Evolutionary conservation across 805 yeast species (phyloP).

Genomic region (Saccharomycopsis sp.): DNA sequence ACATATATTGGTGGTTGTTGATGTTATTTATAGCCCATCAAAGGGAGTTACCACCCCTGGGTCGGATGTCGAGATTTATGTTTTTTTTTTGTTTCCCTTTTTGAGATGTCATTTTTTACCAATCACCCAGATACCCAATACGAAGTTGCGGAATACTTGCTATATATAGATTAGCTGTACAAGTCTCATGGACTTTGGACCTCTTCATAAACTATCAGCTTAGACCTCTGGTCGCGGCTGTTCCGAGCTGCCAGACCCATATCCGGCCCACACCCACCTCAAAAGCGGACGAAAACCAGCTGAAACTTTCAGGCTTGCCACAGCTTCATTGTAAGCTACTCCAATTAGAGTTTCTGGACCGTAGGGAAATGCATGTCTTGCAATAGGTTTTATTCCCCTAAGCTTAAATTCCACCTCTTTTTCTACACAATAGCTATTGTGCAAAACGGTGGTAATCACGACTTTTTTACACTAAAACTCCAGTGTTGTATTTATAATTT

Average conservation of each 20-base stretch:
- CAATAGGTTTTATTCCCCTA: not conserved
- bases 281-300: not conserved
- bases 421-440: no score
- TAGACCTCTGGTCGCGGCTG: no score
- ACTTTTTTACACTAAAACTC: not conserved
- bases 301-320: not conserved
- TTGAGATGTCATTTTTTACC: not conserved
- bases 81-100: not conserved
- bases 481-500: not conserved
- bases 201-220: no score
- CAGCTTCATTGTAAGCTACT: no score
- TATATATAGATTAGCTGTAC: not conserved
- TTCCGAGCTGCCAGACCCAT: no score
- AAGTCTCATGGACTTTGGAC: not conserved
- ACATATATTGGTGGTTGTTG: not conserved
- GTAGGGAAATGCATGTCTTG: constrained; percentile 2
- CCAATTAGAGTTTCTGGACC: no score
- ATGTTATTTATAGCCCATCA: not conserved
- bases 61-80: not conserved
- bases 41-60: not conserved
- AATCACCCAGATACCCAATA: not conserved
- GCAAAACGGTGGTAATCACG: not conserved
- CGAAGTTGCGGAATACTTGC: not conserved
- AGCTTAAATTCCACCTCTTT: not conserved
- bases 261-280: constrained; percentile 1